phyloP scores from a whole-genome alignment of 1,139 yeast genomes.

The Dujonia santamariae region DNA sequence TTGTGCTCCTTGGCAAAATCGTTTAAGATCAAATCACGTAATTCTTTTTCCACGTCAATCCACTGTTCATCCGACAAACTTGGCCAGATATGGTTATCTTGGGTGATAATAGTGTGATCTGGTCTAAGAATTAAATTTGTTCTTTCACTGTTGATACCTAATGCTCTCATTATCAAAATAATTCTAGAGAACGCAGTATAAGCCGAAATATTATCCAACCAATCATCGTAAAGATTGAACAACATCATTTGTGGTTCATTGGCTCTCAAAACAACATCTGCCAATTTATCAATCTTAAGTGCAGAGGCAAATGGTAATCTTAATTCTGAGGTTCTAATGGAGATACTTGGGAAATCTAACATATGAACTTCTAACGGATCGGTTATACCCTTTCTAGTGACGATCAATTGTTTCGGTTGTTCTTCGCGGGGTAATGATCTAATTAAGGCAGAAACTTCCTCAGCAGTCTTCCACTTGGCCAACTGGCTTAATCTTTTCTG shows the following conservation, averaged over 20 bases:
- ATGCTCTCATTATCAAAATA: conserved; percentile 73
- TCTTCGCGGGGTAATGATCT: conserved; percentile 90
- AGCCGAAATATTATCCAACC: conserved; percentile 81
- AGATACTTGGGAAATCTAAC: conserved; percentile 92
- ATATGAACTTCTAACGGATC: conserved; percentile 97
- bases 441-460: conserved; percentile 89
- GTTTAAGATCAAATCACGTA: conserved; percentile 80
- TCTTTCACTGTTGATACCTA: conserved; percentile 73
- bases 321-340: conserved; percentile 86
- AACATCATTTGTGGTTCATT: conserved; percentile 91
- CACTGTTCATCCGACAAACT: conserved; percentile 83
- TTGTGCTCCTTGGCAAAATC: conserved; percentile 86
- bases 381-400: conserved; percentile 84
- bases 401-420: conserved; percentile 90
- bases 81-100: conserved; percentile 93
- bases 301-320: conserved; percentile 89
- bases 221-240: conserved; percentile 90
- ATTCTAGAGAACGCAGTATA: conserved; percentile 93
- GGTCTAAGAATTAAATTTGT: conserved; percentile 77
- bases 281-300: conserved; percentile 74
- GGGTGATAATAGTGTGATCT: conserved; percentile 64
- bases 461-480: conserved; percentile 98
- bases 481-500: conserved; percentile 91
- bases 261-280: conserved; percentile 78
- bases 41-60: conserved; percentile 82